A percentile compares a stretch with the other conserved stretches of the same genome.
Evolutionary conservation across 2,329 filamentous ascomycete species (phyloP).

Genomic region (Neofusicoccum cordaticola): DNA sequence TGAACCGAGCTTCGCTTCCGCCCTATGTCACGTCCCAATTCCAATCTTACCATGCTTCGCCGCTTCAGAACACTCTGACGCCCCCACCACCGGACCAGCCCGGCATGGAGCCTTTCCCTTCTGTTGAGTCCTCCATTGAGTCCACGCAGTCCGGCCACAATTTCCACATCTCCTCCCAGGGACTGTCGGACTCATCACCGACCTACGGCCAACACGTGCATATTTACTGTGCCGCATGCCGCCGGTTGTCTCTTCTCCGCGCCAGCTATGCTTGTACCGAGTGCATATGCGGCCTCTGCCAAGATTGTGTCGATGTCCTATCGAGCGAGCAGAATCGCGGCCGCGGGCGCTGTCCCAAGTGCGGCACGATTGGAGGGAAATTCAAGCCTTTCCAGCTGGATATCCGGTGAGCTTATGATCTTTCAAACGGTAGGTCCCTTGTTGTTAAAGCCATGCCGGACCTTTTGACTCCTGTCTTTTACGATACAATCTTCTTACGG

Average conservation of each 20-base stretch:
- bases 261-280: slow-evolving; percentile 93
- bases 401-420: slow-evolving; percentile 57
- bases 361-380: slow-evolving; percentile 72
- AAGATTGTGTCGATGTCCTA: slow-evolving; percentile 78
- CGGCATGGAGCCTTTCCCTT: slow-evolving; percentile 72
- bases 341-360: slow-evolving; percentile 70
- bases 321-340: slow-evolving; percentile 70
- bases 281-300: slow-evolving; percentile 90
- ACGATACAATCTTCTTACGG: neutral
- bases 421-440: neutral
- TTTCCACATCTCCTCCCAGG: slow-evolving; percentile 56
- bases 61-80: slow-evolving; percentile 84
- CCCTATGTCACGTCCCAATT: slow-evolving; percentile 51
- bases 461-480: neutral
- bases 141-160: slow-evolving; percentile 67
- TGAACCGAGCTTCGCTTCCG: slow-evolving; percentile 60
- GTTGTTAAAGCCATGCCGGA: too few species aligned
- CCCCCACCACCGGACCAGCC: slow-evolving; percentile 59
- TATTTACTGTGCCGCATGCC: slow-evolving; percentile 89
- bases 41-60: slow-evolving; percentile 79
- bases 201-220: slow-evolving; percentile 56
- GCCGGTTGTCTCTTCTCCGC: slow-evolving; percentile 70
- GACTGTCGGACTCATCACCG: slow-evolving; percentile 61
- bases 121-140: slow-evolving; percentile 77
- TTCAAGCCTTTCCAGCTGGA: slow-evolving; percentile 86